Evolutionary conservation across 2,329 filamentous ascomycete species (phyloP).

Genomic region (Ceratocystis lukuohia): DNA sequence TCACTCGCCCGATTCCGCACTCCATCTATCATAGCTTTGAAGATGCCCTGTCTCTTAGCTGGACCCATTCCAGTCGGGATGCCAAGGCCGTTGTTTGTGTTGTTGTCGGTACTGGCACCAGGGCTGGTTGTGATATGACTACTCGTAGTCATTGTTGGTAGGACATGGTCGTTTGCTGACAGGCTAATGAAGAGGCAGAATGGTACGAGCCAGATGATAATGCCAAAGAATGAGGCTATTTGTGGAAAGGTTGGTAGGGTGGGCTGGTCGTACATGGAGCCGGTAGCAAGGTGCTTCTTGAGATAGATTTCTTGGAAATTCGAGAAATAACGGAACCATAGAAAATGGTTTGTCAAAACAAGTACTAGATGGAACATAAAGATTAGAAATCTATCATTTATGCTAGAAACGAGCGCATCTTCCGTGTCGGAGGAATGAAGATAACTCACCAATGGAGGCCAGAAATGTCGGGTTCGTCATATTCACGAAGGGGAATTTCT

Average conservation of each 20-base stretch:
- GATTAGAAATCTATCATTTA: background rate
- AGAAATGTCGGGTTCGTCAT: conserved; percentile 79
- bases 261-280: conserved; percentile 47
- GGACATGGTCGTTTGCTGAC: conserved; percentile 84
- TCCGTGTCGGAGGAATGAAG: background rate
- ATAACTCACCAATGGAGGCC: conserved; percentile 56
- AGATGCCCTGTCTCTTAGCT: conserved; percentile 47
- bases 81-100: background rate
- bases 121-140: conserved; percentile 30
- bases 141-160: conserved; percentile 77
- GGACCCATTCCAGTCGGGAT: background rate
- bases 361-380: conserved; percentile 40
- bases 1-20: conserved; percentile 8
- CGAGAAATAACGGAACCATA: conserved; percentile 93
- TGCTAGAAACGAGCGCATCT: background rate
- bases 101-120: background rate
- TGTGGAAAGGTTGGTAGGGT: conserved; percentile 75
- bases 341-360: conserved; percentile 79
- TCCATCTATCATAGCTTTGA: conserved; percentile 49
- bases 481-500: conserved; percentile 62
- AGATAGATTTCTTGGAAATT: conserved; percentile 44
- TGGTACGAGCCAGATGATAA: conserved; percentile 93
- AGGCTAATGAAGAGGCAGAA: conserved; percentile 91
- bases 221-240: conserved; percentile 88
- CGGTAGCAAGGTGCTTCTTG: conserved; percentile 29